A percentile compares a stretch with the other conserved stretches of the same genome.
Evolutionary conservation across 2,329 filamentous ascomycete genomes (phyloP).

Genomic region (Paecilomyces formosus): DNA sequence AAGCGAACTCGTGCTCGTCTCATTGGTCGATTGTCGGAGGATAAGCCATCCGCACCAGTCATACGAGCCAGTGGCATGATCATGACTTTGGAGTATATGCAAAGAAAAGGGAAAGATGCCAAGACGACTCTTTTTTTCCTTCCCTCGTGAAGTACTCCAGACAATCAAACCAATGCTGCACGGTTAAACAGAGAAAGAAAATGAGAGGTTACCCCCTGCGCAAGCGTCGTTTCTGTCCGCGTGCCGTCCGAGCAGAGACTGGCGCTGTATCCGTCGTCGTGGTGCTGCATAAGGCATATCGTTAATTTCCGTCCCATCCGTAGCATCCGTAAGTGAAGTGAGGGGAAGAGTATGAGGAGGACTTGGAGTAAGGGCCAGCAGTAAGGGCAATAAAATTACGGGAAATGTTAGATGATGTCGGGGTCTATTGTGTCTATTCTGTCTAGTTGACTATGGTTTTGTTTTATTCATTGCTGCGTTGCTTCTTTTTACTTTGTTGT

Average conservation of each 20-base stretch:
- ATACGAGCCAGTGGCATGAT: neutral
- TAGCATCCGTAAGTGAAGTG: neutral
- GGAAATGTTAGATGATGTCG: neutral
- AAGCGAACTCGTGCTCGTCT: neutral
- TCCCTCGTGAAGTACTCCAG: too few species aligned
- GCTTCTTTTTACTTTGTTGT: neutral
- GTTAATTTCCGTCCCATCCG: neutral
- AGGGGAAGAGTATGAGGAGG: neutral
- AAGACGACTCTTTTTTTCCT: too few species aligned
- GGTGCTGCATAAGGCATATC: neutral
- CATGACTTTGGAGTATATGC: neutral
- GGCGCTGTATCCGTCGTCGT: neutral
- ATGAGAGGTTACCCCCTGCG: neutral
- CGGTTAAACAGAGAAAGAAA: too few species aligned
- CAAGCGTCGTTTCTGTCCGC: neutral
- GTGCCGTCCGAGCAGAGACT: neutral
- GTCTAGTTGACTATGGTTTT: neutral
- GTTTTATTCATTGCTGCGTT: neutral
- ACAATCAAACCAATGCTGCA: too few species aligned
- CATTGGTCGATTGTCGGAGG: neutral
- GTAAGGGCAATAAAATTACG: neutral
- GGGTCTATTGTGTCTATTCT: too few species aligned
- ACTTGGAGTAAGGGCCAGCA: too few species aligned
- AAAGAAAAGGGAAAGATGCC: too few species aligned
- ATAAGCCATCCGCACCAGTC: neutral